A percentile compares a stretch with the other conserved stretches of the same genome.
Conservation (phyloP, 176 grass and related monocot species). For the Phoenix dactylifera region DNA sequence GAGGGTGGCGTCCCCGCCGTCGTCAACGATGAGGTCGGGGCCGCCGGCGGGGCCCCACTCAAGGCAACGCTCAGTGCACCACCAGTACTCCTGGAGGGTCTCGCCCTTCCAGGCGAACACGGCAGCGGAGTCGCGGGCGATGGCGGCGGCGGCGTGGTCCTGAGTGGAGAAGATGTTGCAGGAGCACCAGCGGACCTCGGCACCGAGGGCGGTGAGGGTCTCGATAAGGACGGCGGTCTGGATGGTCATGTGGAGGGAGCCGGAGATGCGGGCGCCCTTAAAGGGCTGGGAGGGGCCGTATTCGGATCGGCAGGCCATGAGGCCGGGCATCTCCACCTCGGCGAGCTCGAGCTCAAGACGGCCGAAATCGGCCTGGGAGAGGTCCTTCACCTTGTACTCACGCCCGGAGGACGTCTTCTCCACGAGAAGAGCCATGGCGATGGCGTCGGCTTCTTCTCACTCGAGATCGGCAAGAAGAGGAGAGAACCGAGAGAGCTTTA, state of each 20-base stretch:
- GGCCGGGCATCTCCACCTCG: constrained; percentile 94
- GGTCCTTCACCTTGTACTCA: constrained; percentile 97
- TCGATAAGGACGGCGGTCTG: constrained; percentile 98
- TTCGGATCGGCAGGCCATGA: constrained; percentile 82
- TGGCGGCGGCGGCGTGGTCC: constrained; percentile 92
- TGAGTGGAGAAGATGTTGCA: no score
- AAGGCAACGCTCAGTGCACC: constrained; percentile 95
- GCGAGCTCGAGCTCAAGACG: constrained; percentile 88
- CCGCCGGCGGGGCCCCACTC: constrained; percentile 69
- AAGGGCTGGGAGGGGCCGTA: constrained; percentile 78
- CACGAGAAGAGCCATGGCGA: constrained; percentile 61
- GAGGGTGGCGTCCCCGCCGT: constrained; percentile 77
- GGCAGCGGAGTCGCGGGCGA: constrained; percentile 77
- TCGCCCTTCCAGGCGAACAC: constrained; percentile 98
- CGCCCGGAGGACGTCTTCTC: constrained; percentile 82
- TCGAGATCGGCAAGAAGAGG: neutral
- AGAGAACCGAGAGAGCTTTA: neutral
- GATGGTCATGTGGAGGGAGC: constrained; percentile 97
- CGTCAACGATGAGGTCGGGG: constrained; percentile 94
- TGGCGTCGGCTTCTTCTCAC: neutral
- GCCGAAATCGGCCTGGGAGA: constrained; percentile 83
- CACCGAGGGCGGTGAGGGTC: constrained; percentile 51
- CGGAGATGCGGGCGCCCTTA: constrained; percentile 67
- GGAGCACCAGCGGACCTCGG: no score
- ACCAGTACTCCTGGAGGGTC: constrained; percentile 98